Percentiles rank a stretch among this genome's conserved stretches.
Evolutionary conservation across 2,329 filamentous ascomycete species (phyloP).

Genomic region (Microsporum audouinii): DNA sequence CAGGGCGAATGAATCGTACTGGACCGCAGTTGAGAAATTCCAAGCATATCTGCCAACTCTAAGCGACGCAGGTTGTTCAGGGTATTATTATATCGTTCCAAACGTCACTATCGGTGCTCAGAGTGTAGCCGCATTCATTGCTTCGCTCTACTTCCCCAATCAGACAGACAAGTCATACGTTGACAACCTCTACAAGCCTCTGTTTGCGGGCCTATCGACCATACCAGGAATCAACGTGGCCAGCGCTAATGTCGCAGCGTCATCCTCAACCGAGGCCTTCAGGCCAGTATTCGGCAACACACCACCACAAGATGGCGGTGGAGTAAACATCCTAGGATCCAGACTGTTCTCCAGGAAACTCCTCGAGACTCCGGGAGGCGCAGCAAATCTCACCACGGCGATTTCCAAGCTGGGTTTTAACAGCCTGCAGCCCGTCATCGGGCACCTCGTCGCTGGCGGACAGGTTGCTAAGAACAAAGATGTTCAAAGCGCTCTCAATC

Average conservation of each 20-base stretch:
- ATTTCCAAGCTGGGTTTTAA: conserved; percentile 11
- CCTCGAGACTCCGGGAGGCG: conserved; percentile 7
- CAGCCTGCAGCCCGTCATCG: conserved; percentile 26
- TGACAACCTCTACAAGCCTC: conserved; percentile 7
- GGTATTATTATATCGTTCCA: conserved; percentile 13
- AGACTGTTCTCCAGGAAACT: conserved; percentile 7
- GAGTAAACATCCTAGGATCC: conserved; percentile 6
- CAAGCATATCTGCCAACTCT: conserved; percentile 11
- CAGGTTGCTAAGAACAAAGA: conserved; percentile 20
- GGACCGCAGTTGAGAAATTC: conserved; percentile 10
- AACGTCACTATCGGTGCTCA: conserved; percentile 4
- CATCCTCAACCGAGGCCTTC: conserved; percentile 3
- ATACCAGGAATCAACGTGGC: conserved; percentile 6
- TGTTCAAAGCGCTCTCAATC: conserved; percentile 8
- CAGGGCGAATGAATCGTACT: conserved; percentile 9
- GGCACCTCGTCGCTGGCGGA: conserved; percentile 31
- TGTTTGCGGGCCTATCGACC: conserved; percentile 2
- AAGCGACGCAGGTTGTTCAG: conserved; percentile 11
- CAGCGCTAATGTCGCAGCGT: background rate
- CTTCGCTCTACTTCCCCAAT: conserved; percentile 7
- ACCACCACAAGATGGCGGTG: conserved; percentile 1
- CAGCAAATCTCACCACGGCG: conserved; percentile 4
- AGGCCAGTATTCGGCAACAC: background rate
- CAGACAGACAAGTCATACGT: conserved; percentile 1
- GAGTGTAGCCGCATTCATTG: background rate